Conservation (phyloP, 2,329 filamentous ascomycete genomes). For the Cordyceps cateniannulata region DNA sequence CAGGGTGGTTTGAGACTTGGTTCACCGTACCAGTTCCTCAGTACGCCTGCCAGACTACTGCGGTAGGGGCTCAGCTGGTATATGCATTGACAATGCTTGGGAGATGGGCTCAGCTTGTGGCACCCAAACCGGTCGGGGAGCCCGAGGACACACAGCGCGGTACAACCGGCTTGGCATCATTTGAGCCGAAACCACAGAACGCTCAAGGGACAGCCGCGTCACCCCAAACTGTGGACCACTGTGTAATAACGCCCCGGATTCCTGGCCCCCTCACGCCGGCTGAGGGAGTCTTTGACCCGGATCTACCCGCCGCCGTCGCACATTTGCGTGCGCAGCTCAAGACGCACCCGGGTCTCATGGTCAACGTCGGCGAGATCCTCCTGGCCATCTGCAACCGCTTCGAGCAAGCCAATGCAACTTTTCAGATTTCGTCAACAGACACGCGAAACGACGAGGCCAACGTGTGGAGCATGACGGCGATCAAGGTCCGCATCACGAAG, state of each 20-base stretch:
- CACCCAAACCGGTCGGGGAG: constrained; percentile 24
- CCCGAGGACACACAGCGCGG: not conserved
- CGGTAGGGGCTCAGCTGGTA: constrained; percentile 38
- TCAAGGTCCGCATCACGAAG: constrained; percentile 40
- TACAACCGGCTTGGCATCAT: constrained; percentile 6
- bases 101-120: constrained; percentile 43
- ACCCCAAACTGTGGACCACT: not conserved
- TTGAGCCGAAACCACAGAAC: constrained; percentile 7
- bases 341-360: constrained; percentile 36
- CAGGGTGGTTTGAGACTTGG: constrained; percentile 44
- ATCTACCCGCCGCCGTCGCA: constrained; percentile 33
- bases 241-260: not conserved
- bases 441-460: constrained; percentile 34
- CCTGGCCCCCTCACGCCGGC: not conserved
- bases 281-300: constrained; percentile 25
- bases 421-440: constrained; percentile 26
- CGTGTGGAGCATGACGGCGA: constrained; percentile 41
- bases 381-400: constrained; percentile 34
- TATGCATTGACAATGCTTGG: constrained; percentile 45
- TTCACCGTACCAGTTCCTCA: constrained; percentile 34
- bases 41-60: constrained; percentile 41
- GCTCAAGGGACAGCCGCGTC: not conserved
- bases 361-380: constrained; percentile 39
- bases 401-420: constrained; percentile 34
- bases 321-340: constrained; percentile 35